A percentile compares a stretch with the other conserved stretches of the same genome.
Conservation (phyloP, 371 early-diverging fungal species). For the Apophysomyces ossiformis region DNA sequence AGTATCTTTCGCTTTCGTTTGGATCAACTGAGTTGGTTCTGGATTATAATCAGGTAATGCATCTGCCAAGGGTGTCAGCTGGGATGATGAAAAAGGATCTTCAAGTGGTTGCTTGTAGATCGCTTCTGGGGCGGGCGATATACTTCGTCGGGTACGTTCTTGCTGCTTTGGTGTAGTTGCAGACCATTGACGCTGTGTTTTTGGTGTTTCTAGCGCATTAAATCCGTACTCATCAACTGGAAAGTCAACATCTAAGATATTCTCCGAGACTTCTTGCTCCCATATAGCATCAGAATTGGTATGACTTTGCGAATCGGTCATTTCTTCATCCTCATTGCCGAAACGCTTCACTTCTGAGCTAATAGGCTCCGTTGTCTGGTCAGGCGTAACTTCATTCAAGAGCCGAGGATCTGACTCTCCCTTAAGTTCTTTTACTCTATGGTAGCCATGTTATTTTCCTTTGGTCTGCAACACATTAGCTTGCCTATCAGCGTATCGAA, state of each 20-base stretch:
- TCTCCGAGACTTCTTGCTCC: conserved; percentile 43
- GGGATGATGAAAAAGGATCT: conserved; percentile 18
- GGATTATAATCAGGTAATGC: neutral
- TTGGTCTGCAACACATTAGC: conserved; percentile 35
- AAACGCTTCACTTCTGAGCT: conserved; percentile 2
- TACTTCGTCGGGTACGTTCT: conserved; percentile 36
- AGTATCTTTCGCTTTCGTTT: neutral
- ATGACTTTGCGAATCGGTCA: conserved; percentile 18
- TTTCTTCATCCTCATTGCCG: neutral
- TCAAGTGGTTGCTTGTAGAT: conserved; percentile 18
- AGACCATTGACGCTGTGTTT: conserved; percentile 24
- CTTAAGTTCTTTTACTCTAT: conserved; percentile 46
- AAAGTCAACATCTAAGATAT: conserved; percentile 46
- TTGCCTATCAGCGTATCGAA: conserved; percentile 94
- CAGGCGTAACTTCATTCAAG: neutral
- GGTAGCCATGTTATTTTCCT: neutral
- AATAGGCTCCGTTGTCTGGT: neutral
- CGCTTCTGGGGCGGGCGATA: conserved; percentile 44
- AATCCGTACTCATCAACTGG: conserved; percentile 31
- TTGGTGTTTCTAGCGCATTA: conserved; percentile 43
- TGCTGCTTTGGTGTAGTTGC: conserved; percentile 27
- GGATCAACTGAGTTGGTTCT: neutral
- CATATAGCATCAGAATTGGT: conserved; percentile 26
- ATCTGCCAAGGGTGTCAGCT: conserved; percentile 1
- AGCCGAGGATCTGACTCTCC: conserved; percentile 49